Conservation (phyloP, 441 rosid species). For the Gossypium laxum region DNA sequence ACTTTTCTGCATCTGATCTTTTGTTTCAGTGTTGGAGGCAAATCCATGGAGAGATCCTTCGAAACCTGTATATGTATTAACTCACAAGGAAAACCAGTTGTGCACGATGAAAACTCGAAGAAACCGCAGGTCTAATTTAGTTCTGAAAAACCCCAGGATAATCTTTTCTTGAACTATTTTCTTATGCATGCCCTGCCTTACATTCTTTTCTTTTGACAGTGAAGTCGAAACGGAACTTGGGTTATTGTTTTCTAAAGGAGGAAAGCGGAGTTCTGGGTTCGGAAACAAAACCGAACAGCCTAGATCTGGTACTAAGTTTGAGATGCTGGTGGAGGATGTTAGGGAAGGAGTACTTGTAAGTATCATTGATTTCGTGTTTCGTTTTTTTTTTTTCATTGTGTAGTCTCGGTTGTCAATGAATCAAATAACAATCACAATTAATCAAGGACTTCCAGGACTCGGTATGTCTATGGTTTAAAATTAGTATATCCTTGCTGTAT, state of each 20-base stretch:
- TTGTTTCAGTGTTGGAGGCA: slow-evolving; percentile 62
- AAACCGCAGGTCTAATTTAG: slow-evolving; percentile 53
- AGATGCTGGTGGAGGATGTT: slow-evolving; percentile 88
- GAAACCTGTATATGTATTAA: slow-evolving; percentile 78
- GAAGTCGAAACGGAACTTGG: slow-evolving; percentile 93
- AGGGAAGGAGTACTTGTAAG: slow-evolving; percentile 87
- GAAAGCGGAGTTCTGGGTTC: slow-evolving; percentile 38
- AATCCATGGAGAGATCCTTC: slow-evolving; percentile 90
- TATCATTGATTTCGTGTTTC: background rate
- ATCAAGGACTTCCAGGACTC: background rate
- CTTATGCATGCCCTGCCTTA: slow-evolving; percentile 10
- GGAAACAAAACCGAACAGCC: slow-evolving; percentile 51
- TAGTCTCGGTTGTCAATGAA: background rate
- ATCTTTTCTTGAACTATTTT: background rate
- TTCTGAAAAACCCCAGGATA: background rate
- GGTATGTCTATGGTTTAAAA: background rate
- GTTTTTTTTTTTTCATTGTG: background rate
- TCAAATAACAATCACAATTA: background rate
- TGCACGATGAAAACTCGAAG: slow-evolving; percentile 94
- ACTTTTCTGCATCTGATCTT: background rate
- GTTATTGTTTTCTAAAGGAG: slow-evolving; percentile 58
- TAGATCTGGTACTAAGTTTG: slow-evolving; percentile 57
- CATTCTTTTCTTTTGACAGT: slow-evolving; percentile 31
- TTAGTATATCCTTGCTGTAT: background rate
- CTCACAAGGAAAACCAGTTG: slow-evolving; percentile 66